Evolutionary conservation across 805 yeast species (phyloP), one percentile per base, ranked within the genome.

Genomic region (Wickerhamomyces alni): DNA sequence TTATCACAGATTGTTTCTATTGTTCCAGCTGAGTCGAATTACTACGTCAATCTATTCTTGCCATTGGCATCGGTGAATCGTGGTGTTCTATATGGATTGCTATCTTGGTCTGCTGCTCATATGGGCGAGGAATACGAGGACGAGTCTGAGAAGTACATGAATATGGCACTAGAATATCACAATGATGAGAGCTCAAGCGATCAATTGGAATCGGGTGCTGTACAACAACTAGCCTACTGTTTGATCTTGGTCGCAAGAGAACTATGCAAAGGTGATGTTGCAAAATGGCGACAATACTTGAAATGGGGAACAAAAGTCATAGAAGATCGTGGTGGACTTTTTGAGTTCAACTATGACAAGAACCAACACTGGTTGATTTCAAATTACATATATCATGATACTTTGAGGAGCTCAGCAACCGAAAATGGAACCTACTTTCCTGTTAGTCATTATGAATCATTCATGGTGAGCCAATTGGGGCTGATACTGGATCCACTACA

Each of bases 311-410:
- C 86, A 33, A 72, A 73, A 41, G 62, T 84, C 22, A 72, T 86
- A 29, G 64, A 68, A 39, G 57, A 66, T 38, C 70, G 77, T 44
- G 91, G 89, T 11, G 91, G 91, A 0, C 59, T 81, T 15, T 55
- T 59, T 30, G 61, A 58, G 30, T 69, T 78, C 58, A 72, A 70
- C 48, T 65, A 63, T 21, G 70, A 73, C 51, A 74, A 74, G 45
- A 80, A 77, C 18, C 62, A 79, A 45, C 77, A 80, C 45, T 85
- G 89, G 82, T 65, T 85, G 38, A 74, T 82, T 17, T 76, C 87
- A 9, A 84, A 80, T 58, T 86, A 82, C 61, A 87, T 87, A 1
- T 86, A 85, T 55, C 93, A 85, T 57, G 94, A 85, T 55, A 71
- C 85, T 24, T 66, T 82, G 46, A 76, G 89, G 1, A 72, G 80